Conservation (phyloP, 768 basidiomycete genomes). For the Mycena sanguinolenta region DNA sequence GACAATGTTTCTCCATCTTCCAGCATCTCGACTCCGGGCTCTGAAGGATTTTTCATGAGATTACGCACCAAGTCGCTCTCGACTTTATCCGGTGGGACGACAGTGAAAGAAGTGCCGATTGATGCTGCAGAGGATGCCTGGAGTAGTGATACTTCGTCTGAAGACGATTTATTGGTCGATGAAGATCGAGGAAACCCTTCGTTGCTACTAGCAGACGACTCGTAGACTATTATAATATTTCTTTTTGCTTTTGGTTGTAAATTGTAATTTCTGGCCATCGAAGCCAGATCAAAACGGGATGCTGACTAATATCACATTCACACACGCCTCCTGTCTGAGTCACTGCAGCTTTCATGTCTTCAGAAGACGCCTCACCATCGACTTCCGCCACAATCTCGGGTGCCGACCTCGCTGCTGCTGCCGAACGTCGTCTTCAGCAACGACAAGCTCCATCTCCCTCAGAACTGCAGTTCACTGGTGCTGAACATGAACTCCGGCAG, state of each 20-base stretch:
- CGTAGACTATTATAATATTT: background rate
- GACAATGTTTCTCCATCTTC: conserved; percentile 13
- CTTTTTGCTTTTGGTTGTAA: too few relatives aligned
- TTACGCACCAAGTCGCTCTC: conserved; percentile 59
- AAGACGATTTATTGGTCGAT: conserved; percentile 49
- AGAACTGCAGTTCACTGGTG: conserved; percentile 42
- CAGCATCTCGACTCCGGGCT: conserved; percentile 19
- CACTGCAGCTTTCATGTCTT: background rate
- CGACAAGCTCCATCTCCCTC: conserved; percentile 34
- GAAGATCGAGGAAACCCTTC: conserved; percentile 14
- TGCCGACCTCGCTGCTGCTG: conserved; percentile 54
- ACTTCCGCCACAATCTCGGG: conserved; percentile 8
- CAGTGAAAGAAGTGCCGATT: conserved; percentile 41
- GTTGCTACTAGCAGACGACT: background rate
- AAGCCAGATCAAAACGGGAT: background rate
- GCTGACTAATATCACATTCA: conserved; percentile 24
- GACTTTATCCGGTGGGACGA: conserved; percentile 46
- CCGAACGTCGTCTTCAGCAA: conserved; percentile 56
- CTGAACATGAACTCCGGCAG: conserved; percentile 77
- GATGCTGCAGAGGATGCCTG: conserved; percentile 54
- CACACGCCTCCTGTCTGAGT: background rate
- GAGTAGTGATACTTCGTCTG: conserved; percentile 75
- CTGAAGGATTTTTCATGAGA: conserved; percentile 55
- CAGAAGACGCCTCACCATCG: conserved; percentile 3
- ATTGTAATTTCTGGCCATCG: too few relatives aligned